Evolutionary conservation across 352 stramenopile genomes (phyloP), one percentile per base, ranked within the genome.

Genomic region (Pythium scleroteichum): DNA sequence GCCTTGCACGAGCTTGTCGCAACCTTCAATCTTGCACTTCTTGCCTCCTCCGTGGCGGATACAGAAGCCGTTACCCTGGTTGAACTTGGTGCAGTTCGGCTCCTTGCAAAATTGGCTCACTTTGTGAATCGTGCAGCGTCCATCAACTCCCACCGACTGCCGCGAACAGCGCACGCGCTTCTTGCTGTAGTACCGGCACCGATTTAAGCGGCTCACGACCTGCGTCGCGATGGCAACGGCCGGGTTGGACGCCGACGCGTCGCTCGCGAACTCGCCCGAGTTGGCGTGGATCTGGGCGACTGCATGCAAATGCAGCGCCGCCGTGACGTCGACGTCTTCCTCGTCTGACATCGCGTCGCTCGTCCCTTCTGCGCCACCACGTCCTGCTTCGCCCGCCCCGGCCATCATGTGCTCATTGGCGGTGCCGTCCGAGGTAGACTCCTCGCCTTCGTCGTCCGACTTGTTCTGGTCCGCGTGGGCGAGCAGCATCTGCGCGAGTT

Each of bases 31-130:
- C 45, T 94, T 93, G 70, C 86, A 95, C 38, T 90, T 89, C 63
- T 94, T 92, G 26, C 86, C 86, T 8, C 86, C 86, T 24, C 86
- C 86, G 62, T 95, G 86, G 49, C 86, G 84, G 53, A 95, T 95
- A 54, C 86, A 95, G 50, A 76, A 93, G 7, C 86, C 86, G 41
- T 91, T 88, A 42, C 84, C 84, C 50, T 95, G 84, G 40, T 90
- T 94, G 66, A 90, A 94, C 67, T 94, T 94, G 69, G 64, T 88
- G 64, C 84, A 94, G 39, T 76, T 83, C 39, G 74, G 69, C 10
- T 90, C 69, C 53, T 87, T 87, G 61, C 84, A 94, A 60, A 94
- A 94, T 64, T 94, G 84, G 54, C 84, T 94, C 54, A 88, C 54
- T 49, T 94, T 94, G 63, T 94, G 84, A 55, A 92, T 86, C 12